Base-by-base conservation (phyloP, 2,329 filamentous ascomycete genomes). In the Xylariaceae sp. region DNA sequence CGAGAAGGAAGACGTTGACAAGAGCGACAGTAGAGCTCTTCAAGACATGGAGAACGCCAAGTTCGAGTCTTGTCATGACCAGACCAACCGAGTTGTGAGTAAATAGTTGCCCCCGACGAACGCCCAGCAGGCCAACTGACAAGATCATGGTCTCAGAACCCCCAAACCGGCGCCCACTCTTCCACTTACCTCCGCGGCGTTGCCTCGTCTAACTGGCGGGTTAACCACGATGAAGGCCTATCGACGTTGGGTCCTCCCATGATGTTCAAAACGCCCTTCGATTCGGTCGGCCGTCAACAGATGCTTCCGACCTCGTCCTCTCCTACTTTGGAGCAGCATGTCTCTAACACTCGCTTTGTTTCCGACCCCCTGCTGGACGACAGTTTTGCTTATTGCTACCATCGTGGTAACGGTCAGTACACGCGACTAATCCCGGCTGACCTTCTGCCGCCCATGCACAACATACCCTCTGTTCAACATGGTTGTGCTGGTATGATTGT, bases 351-450 rank as follows among this genome's bases (percentile, higher is more conserved):
- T 37, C 51, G 48, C 17, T 44, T 51, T 34, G 37, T 69, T 60
- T 52, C 64, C 42, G 69, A 71, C 3, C 39, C 60, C 37, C 68
- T 69, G 53, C 62, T 72, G 10, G 69, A 73, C 11, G 34, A 59
- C 39, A 66, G 69, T 11, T 80, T 76, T 57, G 77, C 74, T 1
- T 86, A 86, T 68, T 83, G 77, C 63, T 77, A 81, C 55, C 77
- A 80, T 55, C 71, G 83, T 5, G 78, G 78, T 7, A 77, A 83
- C 59, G 83, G 83, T 2, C 72, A 74, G 51, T 80, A 77, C 60
- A 84, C 83, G 4, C 75, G 79, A 2, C 76, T 86, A 0, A 73
- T 86, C 11, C 81, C 81, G 0, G 82, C 80, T 0, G 83, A 86
- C 62, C 74, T 77, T 72, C 70, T 86, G 9, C 79, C 37, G 77